Percentiles rank a stretch among this genome's conserved stretches.
phyloP scores from a whole-genome alignment of 176 grass and related monocot genomes.

The Puccinellia tenuiflora region DNA sequence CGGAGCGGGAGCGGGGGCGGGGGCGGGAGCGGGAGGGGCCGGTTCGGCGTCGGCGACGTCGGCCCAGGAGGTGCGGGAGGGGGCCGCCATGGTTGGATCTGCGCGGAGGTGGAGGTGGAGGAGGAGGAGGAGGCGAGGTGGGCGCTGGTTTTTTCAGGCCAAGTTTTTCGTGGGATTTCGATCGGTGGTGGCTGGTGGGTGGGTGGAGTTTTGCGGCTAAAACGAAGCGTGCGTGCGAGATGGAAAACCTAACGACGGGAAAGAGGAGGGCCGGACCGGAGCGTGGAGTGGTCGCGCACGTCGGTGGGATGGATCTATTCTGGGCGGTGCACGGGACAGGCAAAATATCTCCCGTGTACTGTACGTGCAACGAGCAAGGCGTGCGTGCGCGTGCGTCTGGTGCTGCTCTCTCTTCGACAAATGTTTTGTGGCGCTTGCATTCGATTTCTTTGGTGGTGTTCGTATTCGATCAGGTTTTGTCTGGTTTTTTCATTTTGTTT shows the following conservation, averaged over 20 bases:
- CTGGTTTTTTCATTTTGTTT: too few species aligned
- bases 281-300: not conserved
- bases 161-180: not conserved
- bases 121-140: not conserved
- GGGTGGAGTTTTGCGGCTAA: not conserved
- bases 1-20: not conserved
- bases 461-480: too few species aligned
- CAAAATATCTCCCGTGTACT: not conserved
- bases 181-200: not conserved
- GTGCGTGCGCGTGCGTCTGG: too few species aligned
- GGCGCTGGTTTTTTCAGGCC: not conserved
- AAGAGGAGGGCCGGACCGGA: not conserved
- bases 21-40: not conserved
- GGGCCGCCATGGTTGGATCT: constrained; percentile 40
- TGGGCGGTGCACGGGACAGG: not conserved
- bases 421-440: too few species aligned
- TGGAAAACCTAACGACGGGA: not conserved
- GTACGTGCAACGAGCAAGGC: too few species aligned
- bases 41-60: constrained; percentile 43
- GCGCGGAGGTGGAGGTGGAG: not conserved
- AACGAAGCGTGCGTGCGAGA: not conserved
- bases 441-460: too few species aligned
- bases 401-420: too few species aligned
- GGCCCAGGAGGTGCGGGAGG: constrained; percentile 50
- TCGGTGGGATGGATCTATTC: not conserved